Conservation (phyloP, 2,329 filamentous ascomycete species). For the Epichloe bromicola region DNA sequence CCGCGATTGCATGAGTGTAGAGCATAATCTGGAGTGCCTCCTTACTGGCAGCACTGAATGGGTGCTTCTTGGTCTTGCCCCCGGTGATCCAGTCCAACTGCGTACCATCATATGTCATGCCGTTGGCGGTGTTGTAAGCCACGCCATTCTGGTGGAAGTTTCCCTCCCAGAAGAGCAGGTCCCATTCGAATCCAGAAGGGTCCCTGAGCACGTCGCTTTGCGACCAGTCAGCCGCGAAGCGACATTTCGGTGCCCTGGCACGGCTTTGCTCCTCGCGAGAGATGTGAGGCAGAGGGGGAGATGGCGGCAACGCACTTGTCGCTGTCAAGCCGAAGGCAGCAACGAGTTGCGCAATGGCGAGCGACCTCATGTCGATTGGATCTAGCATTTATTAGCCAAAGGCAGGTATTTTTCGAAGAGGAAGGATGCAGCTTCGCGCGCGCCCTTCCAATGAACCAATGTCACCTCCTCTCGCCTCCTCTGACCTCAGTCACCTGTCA, state of each 20-base stretch:
- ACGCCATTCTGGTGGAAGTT: slow-evolving; percentile 29
- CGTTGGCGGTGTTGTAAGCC: slow-evolving; percentile 26
- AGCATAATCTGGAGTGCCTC: slow-evolving; percentile 31
- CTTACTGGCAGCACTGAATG: slow-evolving; percentile 27
- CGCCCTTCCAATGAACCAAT: no score
- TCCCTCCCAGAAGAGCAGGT: slow-evolving; percentile 31
- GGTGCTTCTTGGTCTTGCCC: slow-evolving; percentile 20
- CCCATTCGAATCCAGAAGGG: slow-evolving; percentile 20
- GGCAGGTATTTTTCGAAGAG: no score
- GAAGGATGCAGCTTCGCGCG: no score
- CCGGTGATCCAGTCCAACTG: slow-evolving; percentile 26
- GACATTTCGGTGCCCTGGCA: slow-evolving; percentile 14
- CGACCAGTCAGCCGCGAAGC: slow-evolving; percentile 18
- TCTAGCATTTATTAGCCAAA: not conserved
- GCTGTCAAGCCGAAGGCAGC: not conserved
- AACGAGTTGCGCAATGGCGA: not conserved
- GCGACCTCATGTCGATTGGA: not conserved
- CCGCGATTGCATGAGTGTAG: slow-evolving; percentile 26
- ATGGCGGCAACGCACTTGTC: not conserved
- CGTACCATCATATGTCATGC: slow-evolving; percentile 28
- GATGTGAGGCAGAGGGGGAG: no score
- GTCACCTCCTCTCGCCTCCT: no score
- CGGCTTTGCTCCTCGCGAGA: not conserved
- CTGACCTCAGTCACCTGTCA: no score
- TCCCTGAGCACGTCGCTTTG: slow-evolving; percentile 16